phyloP scores from a whole-genome alignment of 768 basidiomycete species.

The Tylopilus vinaceipallidus region DNA sequence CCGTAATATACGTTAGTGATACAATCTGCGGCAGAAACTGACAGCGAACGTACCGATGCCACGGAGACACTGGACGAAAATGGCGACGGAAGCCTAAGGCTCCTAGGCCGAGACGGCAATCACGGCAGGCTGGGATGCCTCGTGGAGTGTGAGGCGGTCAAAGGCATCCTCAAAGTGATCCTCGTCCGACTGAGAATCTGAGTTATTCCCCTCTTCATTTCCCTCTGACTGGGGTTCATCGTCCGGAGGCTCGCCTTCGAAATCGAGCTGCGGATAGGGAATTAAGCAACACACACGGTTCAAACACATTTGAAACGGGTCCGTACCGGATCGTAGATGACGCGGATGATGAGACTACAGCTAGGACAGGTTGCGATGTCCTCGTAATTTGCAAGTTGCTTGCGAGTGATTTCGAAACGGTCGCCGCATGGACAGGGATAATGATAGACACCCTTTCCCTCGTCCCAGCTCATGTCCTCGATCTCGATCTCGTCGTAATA shows the following conservation, averaged over 20 bases:
- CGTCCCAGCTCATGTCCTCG: slow-evolving; percentile 94
- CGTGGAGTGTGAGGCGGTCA: slow-evolving; percentile 48
- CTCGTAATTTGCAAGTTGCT: slow-evolving; percentile 84
- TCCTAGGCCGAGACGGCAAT: slow-evolving; percentile 1
- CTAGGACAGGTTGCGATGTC: slow-evolving; percentile 96
- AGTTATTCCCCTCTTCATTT: slow-evolving; percentile 31
- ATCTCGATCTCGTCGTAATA: slow-evolving; percentile 98
- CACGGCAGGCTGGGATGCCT: slow-evolving; percentile 10
- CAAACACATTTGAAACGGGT: neutral
- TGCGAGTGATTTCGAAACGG: slow-evolving; percentile 90
- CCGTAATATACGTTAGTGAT: too few relatives aligned
- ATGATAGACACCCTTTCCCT: slow-evolving; percentile 79
- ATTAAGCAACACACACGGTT: slow-evolving; percentile 6
- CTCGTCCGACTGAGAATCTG: slow-evolving; percentile 41
- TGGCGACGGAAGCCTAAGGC: too few relatives aligned
- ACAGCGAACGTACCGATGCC: too few relatives aligned
- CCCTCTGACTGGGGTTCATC: slow-evolving; percentile 33
- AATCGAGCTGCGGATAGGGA: slow-evolving; percentile 56
- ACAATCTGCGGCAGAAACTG: too few relatives aligned
- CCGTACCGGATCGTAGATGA: slow-evolving; percentile 93
- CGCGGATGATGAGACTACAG: slow-evolving; percentile 89
- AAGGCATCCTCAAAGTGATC: slow-evolving; percentile 64
- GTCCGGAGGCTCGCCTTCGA: slow-evolving; percentile 72
- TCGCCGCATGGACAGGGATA: slow-evolving; percentile 98
- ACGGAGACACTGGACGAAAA: too few relatives aligned